Percentiles rank a stretch among this genome's conserved stretches.
phyloP scores from a whole-genome alignment of 345 rosid genomes.

The Eutrema heterophyllum region DNA sequence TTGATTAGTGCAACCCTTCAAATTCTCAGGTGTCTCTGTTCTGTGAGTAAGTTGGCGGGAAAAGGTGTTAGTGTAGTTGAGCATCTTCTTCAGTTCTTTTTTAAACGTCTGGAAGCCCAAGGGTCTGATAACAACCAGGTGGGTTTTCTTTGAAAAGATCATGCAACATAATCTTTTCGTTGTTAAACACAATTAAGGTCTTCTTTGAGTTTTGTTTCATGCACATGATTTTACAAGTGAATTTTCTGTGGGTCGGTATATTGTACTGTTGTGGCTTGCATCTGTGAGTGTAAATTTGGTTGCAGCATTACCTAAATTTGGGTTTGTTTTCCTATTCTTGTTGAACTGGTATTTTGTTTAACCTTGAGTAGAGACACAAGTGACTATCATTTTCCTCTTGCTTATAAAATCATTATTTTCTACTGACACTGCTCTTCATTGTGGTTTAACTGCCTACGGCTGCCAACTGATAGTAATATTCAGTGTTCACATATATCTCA shows the following conservation, averaged over 20 bases:
- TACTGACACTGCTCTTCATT: background rate
- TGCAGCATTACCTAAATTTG: background rate
- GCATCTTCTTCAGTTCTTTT: constrained; percentile 85
- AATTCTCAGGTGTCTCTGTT: constrained; percentile 77
- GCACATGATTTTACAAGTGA: constrained; percentile 7
- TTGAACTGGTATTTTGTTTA: constrained; percentile 8
- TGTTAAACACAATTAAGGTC: background rate
- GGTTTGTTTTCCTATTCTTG: background rate
- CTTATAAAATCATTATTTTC: constrained; percentile 3
- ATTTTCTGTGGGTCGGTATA: constrained; percentile 4
- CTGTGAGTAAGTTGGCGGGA: constrained; percentile 74
- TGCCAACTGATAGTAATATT: background rate
- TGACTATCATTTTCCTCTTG: background rate
- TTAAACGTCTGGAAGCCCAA: constrained; percentile 72
- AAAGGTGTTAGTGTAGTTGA: constrained; percentile 65
- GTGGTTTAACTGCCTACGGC: background rate
- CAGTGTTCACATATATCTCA: background rate
- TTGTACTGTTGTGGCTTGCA: constrained; percentile 3
- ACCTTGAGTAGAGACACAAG: background rate
- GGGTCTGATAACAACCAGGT: constrained; percentile 84
- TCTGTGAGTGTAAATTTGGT: constrained; percentile 13
- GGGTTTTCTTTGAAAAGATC: constrained; percentile 24
- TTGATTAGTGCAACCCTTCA: constrained; percentile 7
- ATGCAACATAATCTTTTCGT: background rate
- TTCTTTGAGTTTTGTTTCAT: background rate